Base-by-base conservation (phyloP, 140 eudicot genomes). In the Anethum foeniculum region DNA sequence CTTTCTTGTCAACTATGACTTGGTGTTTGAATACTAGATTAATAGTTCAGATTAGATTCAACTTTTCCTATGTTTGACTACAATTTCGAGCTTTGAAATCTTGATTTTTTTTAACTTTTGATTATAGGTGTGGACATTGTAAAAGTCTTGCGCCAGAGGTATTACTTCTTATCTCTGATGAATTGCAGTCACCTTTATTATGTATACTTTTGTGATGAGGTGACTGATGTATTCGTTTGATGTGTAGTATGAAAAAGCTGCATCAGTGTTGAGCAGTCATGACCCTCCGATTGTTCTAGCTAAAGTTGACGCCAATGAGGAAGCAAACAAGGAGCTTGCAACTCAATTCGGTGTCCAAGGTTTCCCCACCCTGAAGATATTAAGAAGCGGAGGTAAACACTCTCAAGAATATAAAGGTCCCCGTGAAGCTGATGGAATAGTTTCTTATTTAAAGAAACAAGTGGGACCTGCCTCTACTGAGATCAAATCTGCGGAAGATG, bases 391-490 rank as follows among this genome's bases (percentile, higher is more conserved):
- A 81, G 98, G 92, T 18, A 89, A 90, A 79, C 39, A 18, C 83
- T 82, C 88, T 62, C 92, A 91, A 68, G 96, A 91, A 21, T 91
- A 88, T 84, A 14, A 76, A 30, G 79, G 79, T 32, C 79, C 79
- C 28, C 43, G 79, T 75, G 79, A 75, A 76, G 79, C 65, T 76
- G 79, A 48, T 28, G 79, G 79, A 12, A 76, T 76, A 28, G 79
- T 76, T 47, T 23, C 65, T 49, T 88, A 84, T 82, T 64, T 93
- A 75, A 90, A 91, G 88, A 91, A 90, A 78, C 92, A 88, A 84
- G 86, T 75, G 28, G 98, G 98, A 64, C 97, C 98, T 72, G 91
- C 98, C 18, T 93, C 98, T 12, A 60, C 85, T 81, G 96, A 93
- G 77, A 85, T 93, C 30, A 90, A 88, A 80, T 91, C 96, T 27